phyloP scores from a whole-genome alignment of 1,284 basidiomycete genomes.

The Irpex sp. region DNA sequence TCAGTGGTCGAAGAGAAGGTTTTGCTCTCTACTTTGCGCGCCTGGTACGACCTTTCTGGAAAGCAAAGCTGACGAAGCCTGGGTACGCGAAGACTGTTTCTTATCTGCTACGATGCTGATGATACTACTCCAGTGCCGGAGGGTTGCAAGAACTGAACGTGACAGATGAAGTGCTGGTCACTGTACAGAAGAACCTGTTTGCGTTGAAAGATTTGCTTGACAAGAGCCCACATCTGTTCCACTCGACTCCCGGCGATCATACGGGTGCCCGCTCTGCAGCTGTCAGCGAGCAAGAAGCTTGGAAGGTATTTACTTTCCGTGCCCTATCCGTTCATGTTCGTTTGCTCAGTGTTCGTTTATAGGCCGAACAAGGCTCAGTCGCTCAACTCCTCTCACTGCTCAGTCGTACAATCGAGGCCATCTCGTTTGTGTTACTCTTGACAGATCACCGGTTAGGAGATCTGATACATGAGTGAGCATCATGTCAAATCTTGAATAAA shows the following conservation, averaged over 20 bases:
- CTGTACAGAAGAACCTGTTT: conserved; percentile 76
- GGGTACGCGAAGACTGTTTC: conserved; percentile 38
- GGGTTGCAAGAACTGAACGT: conserved; percentile 56
- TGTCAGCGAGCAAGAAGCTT: conserved; percentile 73
- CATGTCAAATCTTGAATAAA: conserved; percentile 2
- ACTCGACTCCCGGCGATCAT: conserved; percentile 67
- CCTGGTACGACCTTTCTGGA: conserved; percentile 87
- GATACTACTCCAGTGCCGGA: conserved; percentile 31
- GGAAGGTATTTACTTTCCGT: conserved; percentile 55
- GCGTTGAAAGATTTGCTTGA: conserved; percentile 75
- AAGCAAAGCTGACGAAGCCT: conserved; percentile 64
- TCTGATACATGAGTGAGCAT: conserved; percentile 71
- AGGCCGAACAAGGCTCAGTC: conserved; percentile 83
- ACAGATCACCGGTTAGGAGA: conserved; percentile 91
- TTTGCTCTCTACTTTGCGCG: conserved; percentile 86
- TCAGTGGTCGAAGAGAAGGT: conserved; percentile 88
- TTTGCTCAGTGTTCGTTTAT: conserved; percentile 8
- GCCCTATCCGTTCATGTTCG: too few species aligned
- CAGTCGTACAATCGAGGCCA: conserved; percentile 83
- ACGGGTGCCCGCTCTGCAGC: conserved; percentile 48
- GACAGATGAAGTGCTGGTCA: conserved; percentile 59
- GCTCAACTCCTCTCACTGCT: conserved; percentile 71
- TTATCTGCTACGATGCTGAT: neutral
- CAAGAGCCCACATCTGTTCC: conserved; percentile 77
- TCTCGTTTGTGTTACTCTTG: conserved; percentile 90